Evolutionary conservation across 805 yeast genomes (phyloP).

Genomic region (Metschnikowia aberdeeniae): DNA sequence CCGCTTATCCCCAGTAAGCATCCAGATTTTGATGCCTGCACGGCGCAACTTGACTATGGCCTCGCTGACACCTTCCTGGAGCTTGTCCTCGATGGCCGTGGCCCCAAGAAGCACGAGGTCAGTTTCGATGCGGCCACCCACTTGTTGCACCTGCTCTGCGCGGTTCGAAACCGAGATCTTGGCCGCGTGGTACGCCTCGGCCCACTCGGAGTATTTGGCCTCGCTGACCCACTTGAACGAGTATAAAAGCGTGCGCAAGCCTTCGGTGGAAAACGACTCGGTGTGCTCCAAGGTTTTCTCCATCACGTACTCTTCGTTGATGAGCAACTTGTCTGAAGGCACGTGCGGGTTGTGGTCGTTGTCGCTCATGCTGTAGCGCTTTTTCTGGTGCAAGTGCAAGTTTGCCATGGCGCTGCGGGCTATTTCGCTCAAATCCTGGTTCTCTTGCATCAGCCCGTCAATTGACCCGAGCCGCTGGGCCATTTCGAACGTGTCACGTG

Average conservation of each 20-base stretch:
- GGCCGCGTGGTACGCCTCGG: conserved; percentile 63
- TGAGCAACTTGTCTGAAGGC: conserved; percentile 51
- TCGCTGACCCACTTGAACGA: conserved; percentile 68
- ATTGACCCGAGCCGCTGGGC: conserved; percentile 37
- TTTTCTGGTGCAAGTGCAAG: conserved; percentile 53
- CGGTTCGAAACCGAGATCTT: conserved; percentile 72
- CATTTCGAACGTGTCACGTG: conserved; percentile 23
- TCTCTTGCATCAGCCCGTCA: conserved; percentile 47
- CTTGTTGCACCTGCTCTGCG: conserved; percentile 56
- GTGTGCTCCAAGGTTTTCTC: conserved; percentile 86
- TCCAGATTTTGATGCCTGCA: conserved; percentile 96
- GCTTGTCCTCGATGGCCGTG: conserved; percentile 94
- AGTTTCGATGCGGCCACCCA: conserved; percentile 70
- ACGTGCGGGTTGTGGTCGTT: conserved; percentile 11
- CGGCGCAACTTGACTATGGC: conserved; percentile 86
- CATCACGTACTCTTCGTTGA: conserved; percentile 70
- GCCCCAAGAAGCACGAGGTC: conserved; percentile 78
- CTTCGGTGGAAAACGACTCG: conserved; percentile 93
- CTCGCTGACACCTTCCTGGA: conserved; percentile 96
- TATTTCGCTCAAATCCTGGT: conserved; percentile 51
- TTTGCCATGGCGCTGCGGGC: conserved; percentile 53
- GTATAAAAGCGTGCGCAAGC: conserved; percentile 84
- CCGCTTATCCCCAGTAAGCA: conserved; percentile 96
- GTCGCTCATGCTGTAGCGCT: conserved; percentile 44
- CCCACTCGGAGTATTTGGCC: conserved; percentile 64